phyloP scores from a whole-genome alignment of 441 rosid species.

The Adansonia gregorii region DNA sequence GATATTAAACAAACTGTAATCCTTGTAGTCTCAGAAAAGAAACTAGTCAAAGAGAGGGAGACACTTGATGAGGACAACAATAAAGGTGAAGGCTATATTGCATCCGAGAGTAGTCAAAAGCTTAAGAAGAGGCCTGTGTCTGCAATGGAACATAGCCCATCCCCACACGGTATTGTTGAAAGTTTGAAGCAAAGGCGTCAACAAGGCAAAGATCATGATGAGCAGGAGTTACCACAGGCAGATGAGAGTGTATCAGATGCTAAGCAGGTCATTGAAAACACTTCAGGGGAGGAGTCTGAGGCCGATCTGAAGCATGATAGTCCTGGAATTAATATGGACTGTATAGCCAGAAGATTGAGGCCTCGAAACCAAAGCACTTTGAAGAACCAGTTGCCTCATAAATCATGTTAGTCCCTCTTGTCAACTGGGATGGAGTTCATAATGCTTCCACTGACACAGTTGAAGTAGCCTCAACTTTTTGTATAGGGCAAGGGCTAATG shows the following conservation, averaged over 20 bases:
- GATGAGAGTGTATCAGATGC: conserved; percentile 16
- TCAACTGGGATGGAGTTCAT: not conserved
- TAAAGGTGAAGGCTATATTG: not conserved
- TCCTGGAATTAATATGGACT: conserved; percentile 26
- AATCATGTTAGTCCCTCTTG: not conserved
- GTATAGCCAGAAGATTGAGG: conserved; percentile 47
- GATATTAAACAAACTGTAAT: conserved; percentile 16
- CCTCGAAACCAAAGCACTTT: conserved; percentile 29
- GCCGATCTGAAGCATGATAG: not conserved
- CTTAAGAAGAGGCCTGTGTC: conserved; percentile 32
- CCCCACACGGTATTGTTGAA: conserved; percentile 50
- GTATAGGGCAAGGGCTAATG: not conserved
- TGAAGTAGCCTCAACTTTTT: not conserved
- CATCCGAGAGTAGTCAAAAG: conserved; percentile 25
- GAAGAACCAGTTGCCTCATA: conserved; percentile 14
- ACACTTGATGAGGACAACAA: not conserved
- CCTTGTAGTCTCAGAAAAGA: not conserved
- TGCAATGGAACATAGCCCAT: conserved; percentile 31
- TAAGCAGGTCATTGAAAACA: not conserved
- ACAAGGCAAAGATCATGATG: conserved; percentile 26
- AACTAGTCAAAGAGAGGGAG: conserved; percentile 27
- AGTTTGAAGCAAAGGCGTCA: conserved; percentile 55
- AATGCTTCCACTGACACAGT: not conserved
- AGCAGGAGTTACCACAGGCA: not conserved
- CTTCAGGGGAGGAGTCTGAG: conserved; percentile 2